Evolutionary conservation across 257 asterid genomes (phyloP), one percentile per base, ranked within the genome.

Genomic region (Nicotiana obtusifolia): DNA sequence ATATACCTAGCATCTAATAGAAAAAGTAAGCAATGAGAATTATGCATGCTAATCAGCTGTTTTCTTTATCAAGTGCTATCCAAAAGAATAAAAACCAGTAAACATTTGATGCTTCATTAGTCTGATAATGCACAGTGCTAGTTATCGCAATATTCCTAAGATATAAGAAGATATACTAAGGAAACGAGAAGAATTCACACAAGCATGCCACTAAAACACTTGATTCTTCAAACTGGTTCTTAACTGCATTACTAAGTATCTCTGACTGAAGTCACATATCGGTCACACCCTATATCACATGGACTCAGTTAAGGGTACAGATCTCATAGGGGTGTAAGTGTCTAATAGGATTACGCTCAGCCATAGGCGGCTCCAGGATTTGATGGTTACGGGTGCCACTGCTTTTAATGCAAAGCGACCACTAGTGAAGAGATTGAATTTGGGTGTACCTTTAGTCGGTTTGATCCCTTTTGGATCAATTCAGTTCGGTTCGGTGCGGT

Each of bases 191-290:
- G 20, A 19, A 69, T 16, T 33, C 59, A 69, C 59, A 13, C 35
- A 41, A 71, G 78, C 78, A 71, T 71, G 59, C 14, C 77, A 71
- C 59, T 71, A 71, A 41, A 69, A 69, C 28, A 41, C 59, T 44
- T 69, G 78, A 41, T 44, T 71, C 10, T 24, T 71, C 20, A 41
- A 11, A 41, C 24, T 69, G 57, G 7, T 20, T 37, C 47, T 69
- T 69, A 30, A 41, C 11, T 41, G 57, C 33, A 41, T 69, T 20
- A n/a, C 24, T 20, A 26, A 69, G 59, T 37, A 69, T 69, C 33
- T 41, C 77, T 20, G 33, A 13, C 20, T 20, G n/a, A 68, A 68
- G 30, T 37, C 57, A 5, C n/a, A 53, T 68, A 68, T 69, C 15
- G 22, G 77, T 20, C 47, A 20, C 31, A 3, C 44, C 31, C 10